Evolutionary conservation across 2,329 filamentous ascomycete genomes (phyloP), one percentile per base, ranked within the genome.

Genomic region (Aspergillus vadensis): DNA sequence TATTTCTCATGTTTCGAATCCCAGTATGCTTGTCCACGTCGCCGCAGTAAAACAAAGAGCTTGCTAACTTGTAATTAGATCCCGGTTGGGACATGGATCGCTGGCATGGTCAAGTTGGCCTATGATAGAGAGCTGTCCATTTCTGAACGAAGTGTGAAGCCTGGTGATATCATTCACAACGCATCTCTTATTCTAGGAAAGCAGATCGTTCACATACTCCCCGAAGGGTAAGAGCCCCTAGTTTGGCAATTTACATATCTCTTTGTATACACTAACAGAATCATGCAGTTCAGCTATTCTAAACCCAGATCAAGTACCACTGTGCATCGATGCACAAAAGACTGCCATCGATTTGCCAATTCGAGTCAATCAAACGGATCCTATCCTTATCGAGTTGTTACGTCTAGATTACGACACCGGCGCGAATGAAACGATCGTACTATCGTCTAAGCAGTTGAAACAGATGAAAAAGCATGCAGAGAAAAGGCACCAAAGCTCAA

Each of bases 131-230:
- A 99, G 78, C 80, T 97, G 62, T 92, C 94, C 55, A 90, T 99
- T 66, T 95, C 91, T n/a, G 96, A 97, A 75, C 88, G 90, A 67
- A 91, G 88, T 71, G 94, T 99, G 73, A 96, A 96, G 73, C 87
- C 93, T 15, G 90, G 89, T 27, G 88, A 86, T 63, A 93, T 99
- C 65, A 82, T 97, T 63, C 91, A 97, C 74, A 97, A 98, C 74
- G 86, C 91, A 32, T 97, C 93, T 21, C 84, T 98, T 71, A 98
- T 99, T 65, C 85, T 97, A 79, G 95, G 95, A 72, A 95, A 92
- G 75, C 93, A 98, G 79, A 96, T 97, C 69, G 94, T 99, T 77
- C 95, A 99, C 74, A 97, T 99, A 71, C 82, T 99, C 58, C 95
- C 95, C 2, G 95, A 99, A 81, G 96, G 96, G 81, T 89, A 76